Base-by-base conservation (phyloP, 2,329 filamentous ascomycete genomes). In the Chaetoscypha palmicola region DNA sequence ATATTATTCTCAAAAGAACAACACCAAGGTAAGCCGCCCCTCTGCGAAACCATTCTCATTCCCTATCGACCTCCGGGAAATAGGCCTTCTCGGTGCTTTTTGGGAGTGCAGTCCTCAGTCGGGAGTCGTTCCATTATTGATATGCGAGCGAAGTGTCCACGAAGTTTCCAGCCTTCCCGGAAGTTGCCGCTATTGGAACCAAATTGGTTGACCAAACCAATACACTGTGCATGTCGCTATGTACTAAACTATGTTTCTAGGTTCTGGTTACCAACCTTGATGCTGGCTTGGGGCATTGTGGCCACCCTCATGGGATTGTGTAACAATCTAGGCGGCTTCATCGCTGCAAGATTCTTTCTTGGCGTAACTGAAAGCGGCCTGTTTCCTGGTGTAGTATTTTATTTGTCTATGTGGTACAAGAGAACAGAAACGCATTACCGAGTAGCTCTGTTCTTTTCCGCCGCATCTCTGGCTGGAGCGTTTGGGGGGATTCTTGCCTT, bases 1-100 rank as follows among this genome's bases (percentile, higher is more conserved):
- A 81, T 51, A 75, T 81, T 49, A 64, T 80, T 8, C 68, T 81
- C 14, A 82, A 81, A 53, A 65, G 71, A 0, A 81, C 77, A 0
- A 79, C 73, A 4, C 45, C 45, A 5, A 47, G 43, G 45, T 47
- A 39, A 34, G 45, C 35, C n/a, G n/a, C n/a, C n/a, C n/a, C n/a
- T n/a, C n/a, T n/a, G n/a, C n/a, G n/a, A n/a, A n/a, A n/a, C n/a
- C n/a, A n/a, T n/a, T n/a, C n/a, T n/a, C n/a, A n/a, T n/a, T n/a
- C n/a, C n/a, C n/a, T n/a, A n/a, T n/a, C n/a, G n/a, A n/a, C n/a
- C n/a, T n/a, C n/a, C n/a, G n/a, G n/a, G n/a, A n/a, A n/a, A n/a
- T n/a, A n/a, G n/a, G n/a, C n/a, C n/a, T n/a, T n/a, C n/a, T n/a
- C n/a, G n/a, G n/a, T n/a, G n/a, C n/a, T n/a, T n/a, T n/a, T n/a